phyloP scores from a whole-genome alignment of 331 rosid species.

The Arachis monticola region DNA sequence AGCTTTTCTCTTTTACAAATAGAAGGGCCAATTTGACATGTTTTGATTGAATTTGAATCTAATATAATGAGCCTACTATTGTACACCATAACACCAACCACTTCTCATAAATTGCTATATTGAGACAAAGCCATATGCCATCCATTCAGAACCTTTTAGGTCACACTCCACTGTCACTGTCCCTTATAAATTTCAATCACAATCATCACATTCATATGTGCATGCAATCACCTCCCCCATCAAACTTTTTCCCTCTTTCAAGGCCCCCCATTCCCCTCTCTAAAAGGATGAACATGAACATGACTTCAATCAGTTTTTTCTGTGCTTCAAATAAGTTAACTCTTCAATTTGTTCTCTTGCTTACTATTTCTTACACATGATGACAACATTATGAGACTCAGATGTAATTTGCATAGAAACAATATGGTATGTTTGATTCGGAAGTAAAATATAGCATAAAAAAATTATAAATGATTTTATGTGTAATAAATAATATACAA shows the following conservation, averaged over 20 bases:
- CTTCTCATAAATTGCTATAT: constrained; percentile 21
- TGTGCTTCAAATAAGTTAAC: not conserved
- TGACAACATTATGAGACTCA: too few species aligned
- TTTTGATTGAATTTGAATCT: too few species aligned
- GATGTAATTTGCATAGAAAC: not conserved
- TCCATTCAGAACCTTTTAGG: constrained; percentile 47
- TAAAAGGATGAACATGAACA: not conserved
- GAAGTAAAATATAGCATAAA: too few species aligned
- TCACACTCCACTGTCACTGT: constrained; percentile 17
- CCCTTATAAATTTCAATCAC: constrained; percentile 26
- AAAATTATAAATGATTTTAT: too few species aligned
- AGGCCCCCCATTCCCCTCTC: not conserved
- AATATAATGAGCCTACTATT: not conserved
- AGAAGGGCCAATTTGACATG: too few species aligned
- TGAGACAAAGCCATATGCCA: constrained; percentile 43
- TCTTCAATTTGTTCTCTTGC: not conserved
- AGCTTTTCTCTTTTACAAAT: too few species aligned
- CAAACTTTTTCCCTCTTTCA: not conserved
- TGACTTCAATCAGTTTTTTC: not conserved
- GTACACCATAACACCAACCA: constrained; percentile 2
- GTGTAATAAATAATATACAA: too few species aligned
- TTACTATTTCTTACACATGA: not conserved
- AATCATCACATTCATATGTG: constrained; percentile 28
- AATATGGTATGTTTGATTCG: too few species aligned
- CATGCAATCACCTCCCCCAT: constrained; percentile 37